Conservation (phyloP, 2,329 filamentous ascomycete genomes). For the Magnaporthales sp. region DNA sequence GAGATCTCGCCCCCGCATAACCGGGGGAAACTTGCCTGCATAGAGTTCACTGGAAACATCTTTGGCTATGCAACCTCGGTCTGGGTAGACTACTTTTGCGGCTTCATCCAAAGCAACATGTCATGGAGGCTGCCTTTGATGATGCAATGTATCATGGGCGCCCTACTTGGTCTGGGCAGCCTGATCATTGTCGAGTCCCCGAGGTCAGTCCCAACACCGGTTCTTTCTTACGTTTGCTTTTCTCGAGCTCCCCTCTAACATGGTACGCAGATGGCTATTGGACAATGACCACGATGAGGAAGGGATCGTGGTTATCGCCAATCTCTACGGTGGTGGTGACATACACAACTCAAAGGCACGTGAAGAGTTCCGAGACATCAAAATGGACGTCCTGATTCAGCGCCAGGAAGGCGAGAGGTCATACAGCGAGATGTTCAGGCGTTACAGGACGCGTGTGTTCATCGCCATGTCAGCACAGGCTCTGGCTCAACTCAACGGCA, state of each 20-base stretch:
- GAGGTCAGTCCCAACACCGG: conserved; percentile 47
- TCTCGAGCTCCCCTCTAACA: conserved; percentile 18
- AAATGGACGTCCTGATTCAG: conserved; percentile 90
- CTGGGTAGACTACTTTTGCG: conserved; percentile 98
- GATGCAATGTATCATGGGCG: conserved; percentile 93
- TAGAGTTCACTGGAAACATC: conserved; percentile 97
- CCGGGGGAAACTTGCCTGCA: conserved; percentile 89
- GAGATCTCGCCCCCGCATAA: conserved; percentile 96
- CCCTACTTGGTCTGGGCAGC: conserved; percentile 74
- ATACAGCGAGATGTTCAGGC: conserved; percentile 89
- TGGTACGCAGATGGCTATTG: conserved; percentile 68
- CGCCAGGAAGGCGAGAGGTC: conserved; percentile 91
- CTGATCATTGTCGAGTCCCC: conserved; percentile 94
- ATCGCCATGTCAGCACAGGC: conserved; percentile 98
- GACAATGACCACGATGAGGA: conserved; percentile 98
- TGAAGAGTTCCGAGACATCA: conserved; percentile 97
- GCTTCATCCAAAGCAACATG: conserved; percentile 73
- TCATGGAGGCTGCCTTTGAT: conserved; percentile 86
- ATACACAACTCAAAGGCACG: conserved; percentile 88
- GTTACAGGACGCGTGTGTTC: conserved; percentile 85
- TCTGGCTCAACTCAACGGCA: conserved; percentile 92
- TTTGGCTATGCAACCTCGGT: conserved; percentile 92
- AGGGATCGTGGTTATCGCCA: conserved; percentile 96
- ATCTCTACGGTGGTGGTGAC: conserved; percentile 91
- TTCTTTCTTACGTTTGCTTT: conserved; percentile 4